Base-by-base conservation (phyloP, 2,329 filamentous ascomycete species). In the Phialemonium atrogriseum region DNA sequence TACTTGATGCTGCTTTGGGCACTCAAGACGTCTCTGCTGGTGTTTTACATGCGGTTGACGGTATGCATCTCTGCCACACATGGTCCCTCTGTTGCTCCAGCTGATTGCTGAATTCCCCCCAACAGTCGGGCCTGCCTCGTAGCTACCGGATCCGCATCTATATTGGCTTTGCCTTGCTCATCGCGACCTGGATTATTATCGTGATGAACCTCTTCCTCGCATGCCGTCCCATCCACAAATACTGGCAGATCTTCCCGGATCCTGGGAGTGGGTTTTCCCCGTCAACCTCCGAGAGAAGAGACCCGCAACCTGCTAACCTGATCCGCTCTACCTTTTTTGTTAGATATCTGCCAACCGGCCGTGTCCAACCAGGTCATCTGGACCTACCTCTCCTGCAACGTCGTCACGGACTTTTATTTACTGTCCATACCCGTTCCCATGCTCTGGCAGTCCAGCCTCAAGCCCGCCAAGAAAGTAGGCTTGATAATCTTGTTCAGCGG, bases 401-500 rank as follows among this genome's bases (percentile, higher is more conserved):
- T 60, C 2, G 5, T 51, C 1, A 62, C 60, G 2, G 60, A 64
- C 17, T 10, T 59, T 2, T 62, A 62, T 23, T 48, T 64, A 3
- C 36, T 64, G 19, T 48, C 51, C 37, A 58, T 66, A 19, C 55
- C 59, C 0, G 46, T 60, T 11, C 52, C 70, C 37, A 66, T 77
- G 57, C 53, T 78, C 2, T 73, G 66, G 60, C 58, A 56, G 35
- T 64, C 71, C 0, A 61, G 59, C 5, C 54, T 78, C 5, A 56
- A 52, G 7, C 55, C 59, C 13, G 49, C 54, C 5, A 69, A 68
- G 42, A 78, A 77, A 43, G 41, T 66, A 2, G 62, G 66, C 4
- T 54, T 77, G 0, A 54, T 70, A 2, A 37, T 72, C 5, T 56
- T 78, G 11, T 77, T 76, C 46, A 64, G 63, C 21, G 69, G 69